A percentile compares a stretch with the other conserved stretches of the same genome.
Conservation (phyloP, 345 rosid genomes). For the Gossypium anomalum region DNA sequence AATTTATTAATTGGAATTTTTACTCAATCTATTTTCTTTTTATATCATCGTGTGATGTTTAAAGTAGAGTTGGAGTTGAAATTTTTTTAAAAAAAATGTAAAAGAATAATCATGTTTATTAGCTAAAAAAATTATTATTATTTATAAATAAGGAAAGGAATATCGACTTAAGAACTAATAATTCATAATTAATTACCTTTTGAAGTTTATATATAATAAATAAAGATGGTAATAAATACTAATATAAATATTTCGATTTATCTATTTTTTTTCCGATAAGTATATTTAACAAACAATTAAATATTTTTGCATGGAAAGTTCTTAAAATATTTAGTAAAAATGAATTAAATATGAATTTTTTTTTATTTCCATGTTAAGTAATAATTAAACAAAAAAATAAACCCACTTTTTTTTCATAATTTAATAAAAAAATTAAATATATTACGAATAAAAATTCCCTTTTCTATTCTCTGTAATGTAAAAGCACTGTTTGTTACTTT, state of each 20-base stretch:
- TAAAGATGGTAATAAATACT: background rate
- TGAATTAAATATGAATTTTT: background rate
- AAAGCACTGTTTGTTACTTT: background rate
- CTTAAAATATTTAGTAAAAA: background rate
- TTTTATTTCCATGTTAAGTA: background rate
- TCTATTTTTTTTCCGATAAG: too few relatives aligned
- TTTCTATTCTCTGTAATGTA: background rate
- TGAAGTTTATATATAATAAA: background rate
- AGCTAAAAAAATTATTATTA: too few relatives aligned
- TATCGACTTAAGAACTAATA: too few relatives aligned
- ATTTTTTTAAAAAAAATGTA: too few relatives aligned
- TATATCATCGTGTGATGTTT: too few relatives aligned
- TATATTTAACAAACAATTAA: background rate
- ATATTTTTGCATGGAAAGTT: background rate
- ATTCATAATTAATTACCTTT: background rate
- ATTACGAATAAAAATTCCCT: background rate
- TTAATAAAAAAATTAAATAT: background rate
- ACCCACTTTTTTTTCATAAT: background rate
- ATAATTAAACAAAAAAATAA: background rate
- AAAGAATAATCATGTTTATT: too few relatives aligned
- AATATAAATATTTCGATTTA: too few relatives aligned
- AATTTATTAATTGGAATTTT: background rate
- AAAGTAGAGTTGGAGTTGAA: too few relatives aligned
- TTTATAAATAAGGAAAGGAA: too few relatives aligned
- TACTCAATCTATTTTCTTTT: too few relatives aligned